These are phyloP conservation scores for Rubia yunnanensis DNA, from an alignment of 257 asterid genomes.

Conservation along the genomic window DNA sequence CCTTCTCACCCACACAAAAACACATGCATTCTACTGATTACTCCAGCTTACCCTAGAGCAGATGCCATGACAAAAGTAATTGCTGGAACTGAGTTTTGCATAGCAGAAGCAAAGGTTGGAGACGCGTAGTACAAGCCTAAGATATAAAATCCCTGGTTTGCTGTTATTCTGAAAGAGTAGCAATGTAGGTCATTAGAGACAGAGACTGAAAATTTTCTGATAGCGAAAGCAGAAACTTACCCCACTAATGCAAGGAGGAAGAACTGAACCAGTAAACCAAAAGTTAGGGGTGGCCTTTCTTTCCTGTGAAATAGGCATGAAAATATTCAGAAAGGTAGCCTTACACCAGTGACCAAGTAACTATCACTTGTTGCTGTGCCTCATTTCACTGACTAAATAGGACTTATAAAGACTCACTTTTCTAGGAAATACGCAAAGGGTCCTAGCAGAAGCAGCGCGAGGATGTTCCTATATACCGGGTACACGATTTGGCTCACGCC, in stretches of 20 bases:
- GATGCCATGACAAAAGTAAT: conserved; percentile 53
- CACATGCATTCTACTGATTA: neutral
- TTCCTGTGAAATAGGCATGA: conserved; percentile 36
- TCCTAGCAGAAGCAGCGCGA: conserved; percentile 59
- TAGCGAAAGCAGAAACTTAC: conserved; percentile 25
- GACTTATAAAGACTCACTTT: conserved; percentile 36
- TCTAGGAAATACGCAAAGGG: conserved; percentile 76
- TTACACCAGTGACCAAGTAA: neutral
- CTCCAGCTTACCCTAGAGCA: conserved; percentile 35
- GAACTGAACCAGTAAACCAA: conserved; percentile 63
- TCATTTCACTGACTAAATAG: neutral
- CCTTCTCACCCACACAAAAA: neutral
- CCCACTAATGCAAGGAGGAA: conserved; percentile 71
- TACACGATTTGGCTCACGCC: conserved; percentile 86
- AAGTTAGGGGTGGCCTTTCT: conserved; percentile 78
- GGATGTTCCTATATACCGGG: conserved; percentile 72
- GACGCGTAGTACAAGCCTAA: conserved; percentile 72
- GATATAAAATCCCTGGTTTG: conserved; percentile 79
- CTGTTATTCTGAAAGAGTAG: conserved; percentile 47
- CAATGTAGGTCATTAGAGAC: neutral
- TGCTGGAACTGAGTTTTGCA: conserved; percentile 89
- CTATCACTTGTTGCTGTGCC: neutral
- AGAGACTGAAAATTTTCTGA: neutral
- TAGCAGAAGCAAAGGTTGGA: conserved; percentile 84
- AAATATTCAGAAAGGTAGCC: neutral